A percentile compares a stretch with the other conserved stretches of the same genome.
These are phyloP conservation scores for Niebla homalea DNA, from an alignment of 495 filamentous ascomycete species.

Conservation along the genomic window DNA sequence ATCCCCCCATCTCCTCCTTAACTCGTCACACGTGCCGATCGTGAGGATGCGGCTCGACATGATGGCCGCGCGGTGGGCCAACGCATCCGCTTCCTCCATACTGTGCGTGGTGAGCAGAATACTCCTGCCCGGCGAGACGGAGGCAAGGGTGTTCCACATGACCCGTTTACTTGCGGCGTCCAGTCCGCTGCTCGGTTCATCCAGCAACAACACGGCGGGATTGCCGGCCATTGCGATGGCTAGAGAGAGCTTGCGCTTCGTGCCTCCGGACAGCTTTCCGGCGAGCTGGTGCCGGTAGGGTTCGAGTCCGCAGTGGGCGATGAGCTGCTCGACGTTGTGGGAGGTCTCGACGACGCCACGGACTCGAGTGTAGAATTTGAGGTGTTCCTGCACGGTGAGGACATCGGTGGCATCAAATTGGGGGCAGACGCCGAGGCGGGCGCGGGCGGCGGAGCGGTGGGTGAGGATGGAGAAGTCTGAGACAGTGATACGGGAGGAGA, in stretches of 20 bases:
- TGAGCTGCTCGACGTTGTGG: constrained; percentile 46
- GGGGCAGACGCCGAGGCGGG: constrained; percentile 52
- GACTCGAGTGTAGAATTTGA: constrained; percentile 59
- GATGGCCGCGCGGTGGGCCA: constrained; percentile 58
- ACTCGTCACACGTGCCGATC: constrained; percentile 45
- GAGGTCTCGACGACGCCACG: constrained; percentile 50
- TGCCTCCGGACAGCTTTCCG: constrained; percentile 54
- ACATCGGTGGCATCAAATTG: constrained; percentile 37
- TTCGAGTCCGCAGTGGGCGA: constrained; percentile 45
- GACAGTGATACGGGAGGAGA: constrained; percentile 51
- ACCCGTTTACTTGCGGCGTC: constrained; percentile 60
- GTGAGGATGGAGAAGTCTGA: constrained; percentile 51
- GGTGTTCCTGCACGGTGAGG: constrained; percentile 59
- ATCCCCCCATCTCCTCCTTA: constrained; percentile 48
- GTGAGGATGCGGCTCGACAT: constrained; percentile 60
- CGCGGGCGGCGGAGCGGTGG: constrained; percentile 49
- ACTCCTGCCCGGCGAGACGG: constrained; percentile 43
- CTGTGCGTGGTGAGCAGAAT: constrained; percentile 65
- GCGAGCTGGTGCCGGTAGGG: constrained; percentile 49
- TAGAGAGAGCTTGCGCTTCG: constrained; percentile 58
- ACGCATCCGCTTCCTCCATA: constrained; percentile 70
- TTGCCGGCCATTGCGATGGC: constrained; percentile 71
- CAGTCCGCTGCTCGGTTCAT: constrained; percentile 56
- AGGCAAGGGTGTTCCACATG: constrained; percentile 59
- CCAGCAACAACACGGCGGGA: constrained; percentile 56